phyloP scores from a whole-genome alignment of 192 early-diverging fungal species.

The Umbelopsis sp. region DNA sequence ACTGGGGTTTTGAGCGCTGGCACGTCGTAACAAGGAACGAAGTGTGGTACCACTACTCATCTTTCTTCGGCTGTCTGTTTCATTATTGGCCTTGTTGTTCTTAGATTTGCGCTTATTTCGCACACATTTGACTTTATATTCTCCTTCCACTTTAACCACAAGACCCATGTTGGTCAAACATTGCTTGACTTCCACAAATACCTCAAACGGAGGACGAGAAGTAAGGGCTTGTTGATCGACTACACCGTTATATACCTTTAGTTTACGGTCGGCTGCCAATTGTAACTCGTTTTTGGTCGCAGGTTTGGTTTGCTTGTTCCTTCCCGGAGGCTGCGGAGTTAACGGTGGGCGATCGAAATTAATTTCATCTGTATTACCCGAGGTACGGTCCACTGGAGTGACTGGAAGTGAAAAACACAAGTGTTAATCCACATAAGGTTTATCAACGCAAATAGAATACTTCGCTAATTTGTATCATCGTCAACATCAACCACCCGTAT shows the following conservation, averaged over 20 bases:
- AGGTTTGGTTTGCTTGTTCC: neutral
- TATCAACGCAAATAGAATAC: no score
- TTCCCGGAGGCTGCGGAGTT: neutral
- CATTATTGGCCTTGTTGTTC: neutral
- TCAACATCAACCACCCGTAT: no score
- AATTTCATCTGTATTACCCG: neutral
- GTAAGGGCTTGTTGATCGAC: conserved; percentile 57
- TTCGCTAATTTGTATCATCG: no score
- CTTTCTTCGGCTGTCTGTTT: conserved; percentile 24
- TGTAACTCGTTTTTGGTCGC: neutral
- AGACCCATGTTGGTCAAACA: conserved; percentile 27
- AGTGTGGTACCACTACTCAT: conserved; percentile 24
- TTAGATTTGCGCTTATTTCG: conserved; percentile 43
- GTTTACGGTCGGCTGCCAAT: conserved; percentile 45
- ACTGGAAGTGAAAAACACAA: neutral
- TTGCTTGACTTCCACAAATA: conserved; percentile 52
- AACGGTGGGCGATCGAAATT: conserved; percentile 8
- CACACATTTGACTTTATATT: conserved; percentile 58
- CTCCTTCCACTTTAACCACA: conserved; percentile 26
- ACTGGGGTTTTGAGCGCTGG: conserved; percentile 20
- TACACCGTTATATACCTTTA: conserved; percentile 58
- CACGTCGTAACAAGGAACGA: conserved; percentile 20
- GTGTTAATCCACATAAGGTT: no score
- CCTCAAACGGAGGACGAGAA: conserved; percentile 51
- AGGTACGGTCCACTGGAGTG: neutral